Evolutionary conservation across 2,329 filamentous ascomycete species (phyloP), one percentile per base, ranked within the genome.

Genomic region (Neospermospora avenae): DNA sequence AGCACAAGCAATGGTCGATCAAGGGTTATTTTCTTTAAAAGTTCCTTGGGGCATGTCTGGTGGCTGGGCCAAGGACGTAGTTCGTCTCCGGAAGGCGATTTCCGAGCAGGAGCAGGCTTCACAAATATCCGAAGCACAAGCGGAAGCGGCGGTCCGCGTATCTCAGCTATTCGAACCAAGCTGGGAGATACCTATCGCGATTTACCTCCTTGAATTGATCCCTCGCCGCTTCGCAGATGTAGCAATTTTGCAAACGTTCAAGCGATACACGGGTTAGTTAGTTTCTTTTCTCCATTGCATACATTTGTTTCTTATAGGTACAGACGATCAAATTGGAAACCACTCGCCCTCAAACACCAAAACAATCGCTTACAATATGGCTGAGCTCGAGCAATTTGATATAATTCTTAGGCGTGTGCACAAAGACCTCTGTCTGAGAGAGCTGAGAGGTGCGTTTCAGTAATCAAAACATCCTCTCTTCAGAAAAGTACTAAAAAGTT

Each of bases 1-100:
- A 46, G 58, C 58, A 41, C 53, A 61, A 41, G 46, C 44, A 8
- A 57, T 61, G 24, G 54, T 61, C 20, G 39, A 37, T 49, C 31
- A 22, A 42, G 54, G 54, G 41, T 57, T 61, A 57, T 57, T 37
- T 56, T 34, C 28, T 31, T 34, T 3, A 46, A 35, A 45, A n/a
- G 14, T 53, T 13, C 37, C 24, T 37, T 60, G 58, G 58, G 58
- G 45, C 28, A 52, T 46, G 25, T 22, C 41, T 37, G 58, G 57
- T n/a, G n/a, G n/a, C n/a, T n/a, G n/a, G n/a, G n/a, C n/a, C n/a
- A n/a, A n/a, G n/a, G n/a, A n/a, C n/a, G 42, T 57, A 35, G 41
- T 46, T 22, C 52, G 52, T 22, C 37, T 6, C 37, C 37, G 37
- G 11, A 39, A 39, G 16, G 8, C 37, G 37, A 39, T 13, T 13